Conservation (phyloP, 306 rosid species). For the Begonia loranthoides region DNA sequence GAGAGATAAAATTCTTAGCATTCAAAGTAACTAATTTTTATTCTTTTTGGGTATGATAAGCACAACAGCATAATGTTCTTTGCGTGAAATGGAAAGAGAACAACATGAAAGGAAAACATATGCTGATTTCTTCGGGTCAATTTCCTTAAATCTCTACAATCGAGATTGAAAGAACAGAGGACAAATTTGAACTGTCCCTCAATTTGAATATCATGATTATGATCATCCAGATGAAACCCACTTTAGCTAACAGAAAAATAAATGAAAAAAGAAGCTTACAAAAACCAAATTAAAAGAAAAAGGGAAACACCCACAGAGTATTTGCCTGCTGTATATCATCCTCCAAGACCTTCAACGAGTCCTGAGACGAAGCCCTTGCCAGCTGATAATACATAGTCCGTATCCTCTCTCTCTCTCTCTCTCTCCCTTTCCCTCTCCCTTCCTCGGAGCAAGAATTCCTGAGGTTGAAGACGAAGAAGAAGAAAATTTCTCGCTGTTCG, state of each 20-base stretch:
- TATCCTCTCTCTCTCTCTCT: background rate
- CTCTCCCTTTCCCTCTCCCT: background rate
- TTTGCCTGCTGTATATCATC: slow-evolving; percentile 75
- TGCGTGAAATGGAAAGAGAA: background rate
- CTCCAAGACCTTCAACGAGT: slow-evolving; percentile 56
- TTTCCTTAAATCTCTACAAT: background rate
- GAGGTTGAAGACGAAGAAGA: too few species aligned
- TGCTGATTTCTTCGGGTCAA: background rate
- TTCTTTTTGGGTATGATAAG: background rate
- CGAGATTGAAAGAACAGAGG: background rate
- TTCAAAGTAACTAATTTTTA: background rate
- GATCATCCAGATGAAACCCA: background rate
- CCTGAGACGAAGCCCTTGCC: slow-evolving; percentile 41
- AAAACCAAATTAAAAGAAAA: background rate
- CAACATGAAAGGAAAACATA: background rate
- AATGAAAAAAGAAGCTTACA: background rate
- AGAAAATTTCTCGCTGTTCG: too few species aligned
- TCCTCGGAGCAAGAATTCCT: background rate
- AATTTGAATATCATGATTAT: too few species aligned
- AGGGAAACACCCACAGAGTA: slow-evolving; percentile 36
- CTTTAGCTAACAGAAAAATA: background rate
- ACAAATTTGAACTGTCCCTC: background rate
- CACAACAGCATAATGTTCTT: background rate
- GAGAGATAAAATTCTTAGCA: background rate
- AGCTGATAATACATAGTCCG: slow-evolving; percentile 42